Percentiles rank a stretch among this genome's conserved stretches.
Evolutionary conservation across 2,329 filamentous ascomycete genomes (phyloP).

Genomic region (Helotiales sp.): DNA sequence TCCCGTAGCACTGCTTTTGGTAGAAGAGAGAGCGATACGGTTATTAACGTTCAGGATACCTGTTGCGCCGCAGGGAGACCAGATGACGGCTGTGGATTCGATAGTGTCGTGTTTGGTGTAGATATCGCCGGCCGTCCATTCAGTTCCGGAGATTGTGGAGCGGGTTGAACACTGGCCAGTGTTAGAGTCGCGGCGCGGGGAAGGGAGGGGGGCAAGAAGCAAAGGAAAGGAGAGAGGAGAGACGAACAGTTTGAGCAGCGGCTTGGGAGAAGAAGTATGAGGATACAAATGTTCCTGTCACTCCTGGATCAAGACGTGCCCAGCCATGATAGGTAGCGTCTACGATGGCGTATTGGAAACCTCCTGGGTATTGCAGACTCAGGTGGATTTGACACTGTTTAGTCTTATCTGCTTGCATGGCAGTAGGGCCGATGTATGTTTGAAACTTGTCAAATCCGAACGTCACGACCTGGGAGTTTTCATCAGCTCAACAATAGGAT

Average conservation of each 20-base stretch:
- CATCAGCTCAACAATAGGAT: neutral
- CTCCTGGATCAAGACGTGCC: slow-evolving; percentile 21
- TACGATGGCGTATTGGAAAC: slow-evolving; percentile 25
- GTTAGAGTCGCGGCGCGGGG: neutral
- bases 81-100: slow-evolving; percentile 21
- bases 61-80: slow-evolving; percentile 24
- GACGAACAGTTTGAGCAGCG: slow-evolving; percentile 17
- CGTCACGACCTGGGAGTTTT: slow-evolving; percentile 4
- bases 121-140: slow-evolving; percentile 19
- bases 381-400: slow-evolving; percentile 26
- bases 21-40: slow-evolving; percentile 19
- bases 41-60: slow-evolving; percentile 26
- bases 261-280: slow-evolving; percentile 26
- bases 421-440: slow-evolving; percentile 23
- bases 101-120: slow-evolving; percentile 24
- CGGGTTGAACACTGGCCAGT: slow-evolving; percentile 15
- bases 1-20: slow-evolving; percentile 7
- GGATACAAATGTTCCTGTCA: slow-evolving; percentile 23
- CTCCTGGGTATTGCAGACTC: slow-evolving; percentile 22
- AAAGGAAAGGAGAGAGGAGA: no score
- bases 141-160: slow-evolving; percentile 17
- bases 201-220: no score
- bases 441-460: slow-evolving; percentile 23
- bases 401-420: slow-evolving; percentile 20
- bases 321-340: slow-evolving; percentile 25